These are phyloP conservation scores for Salix caprea DNA, from an alignment of 345 rosid genomes.

Conservation along the genomic window DNA sequence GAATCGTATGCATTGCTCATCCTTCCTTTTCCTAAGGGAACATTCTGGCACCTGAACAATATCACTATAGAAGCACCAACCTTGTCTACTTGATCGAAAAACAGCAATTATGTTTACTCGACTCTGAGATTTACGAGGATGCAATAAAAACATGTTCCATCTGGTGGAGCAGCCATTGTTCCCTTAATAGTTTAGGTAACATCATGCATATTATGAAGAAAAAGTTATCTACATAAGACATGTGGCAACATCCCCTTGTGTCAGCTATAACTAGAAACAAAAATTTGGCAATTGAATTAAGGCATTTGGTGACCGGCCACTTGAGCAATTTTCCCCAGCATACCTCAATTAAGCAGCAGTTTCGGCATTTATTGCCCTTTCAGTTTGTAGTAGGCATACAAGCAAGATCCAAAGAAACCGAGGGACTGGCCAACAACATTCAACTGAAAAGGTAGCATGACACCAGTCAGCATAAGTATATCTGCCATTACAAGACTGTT, in stretches of 20 bases:
- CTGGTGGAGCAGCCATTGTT: not conserved
- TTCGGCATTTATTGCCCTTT: conserved; percentile 28
- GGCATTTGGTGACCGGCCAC: not conserved
- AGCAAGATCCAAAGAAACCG: conserved; percentile 53
- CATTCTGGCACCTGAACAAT: conserved; percentile 8
- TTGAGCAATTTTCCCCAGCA: conserved; percentile 11
- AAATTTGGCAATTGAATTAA: conserved; percentile 13
- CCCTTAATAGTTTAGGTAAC: not conserved
- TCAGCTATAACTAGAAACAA: not conserved
- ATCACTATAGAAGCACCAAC: conserved; percentile 12
- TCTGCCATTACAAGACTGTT: not conserved
- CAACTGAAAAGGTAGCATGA: conserved; percentile 31
- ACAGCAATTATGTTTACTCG: conserved; percentile 1
- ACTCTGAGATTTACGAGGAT: conserved; percentile 7
- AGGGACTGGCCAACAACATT: conserved; percentile 51
- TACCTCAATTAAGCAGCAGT: conserved; percentile 1
- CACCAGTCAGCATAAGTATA: not conserved
- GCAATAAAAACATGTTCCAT: conserved; percentile 3
- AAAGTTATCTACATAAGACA: not conserved
- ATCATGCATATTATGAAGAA: not conserved
- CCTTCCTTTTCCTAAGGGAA: conserved; percentile 7
- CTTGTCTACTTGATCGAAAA: conserved; percentile 9
- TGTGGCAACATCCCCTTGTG: not conserved
- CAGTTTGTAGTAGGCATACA: conserved; percentile 51
- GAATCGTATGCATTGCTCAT: conserved; percentile 4